Base-by-base conservation (phyloP, 495 filamentous ascomycete genomes). In the Pyronema omphalodes region DNA sequence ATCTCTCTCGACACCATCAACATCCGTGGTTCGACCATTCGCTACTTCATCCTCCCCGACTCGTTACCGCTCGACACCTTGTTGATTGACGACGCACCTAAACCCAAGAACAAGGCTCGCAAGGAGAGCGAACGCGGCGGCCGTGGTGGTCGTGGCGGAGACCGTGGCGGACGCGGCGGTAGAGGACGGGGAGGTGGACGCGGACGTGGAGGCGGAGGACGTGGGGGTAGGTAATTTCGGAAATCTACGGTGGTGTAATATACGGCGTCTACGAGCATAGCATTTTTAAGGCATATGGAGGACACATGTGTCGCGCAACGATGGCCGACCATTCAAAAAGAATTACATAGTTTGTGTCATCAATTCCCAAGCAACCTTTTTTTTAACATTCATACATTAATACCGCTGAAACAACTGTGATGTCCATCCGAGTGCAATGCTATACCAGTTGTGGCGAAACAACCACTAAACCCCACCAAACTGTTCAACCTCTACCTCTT, bases 71-170 rank as follows among this genome's bases (percentile, higher is more conserved):
- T 98, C 44, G 91, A 98, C 66, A 93, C 88, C 11, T 76, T 98
- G 35, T 73, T 98, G 11, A 86, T 98, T 54, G 91, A 98, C 63
- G 91, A 98, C 68, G 80, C 86, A 51, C 86, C 88, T 35, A 98
- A 98, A 72, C 89, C 91, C 48, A 96, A 96, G 80, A 96, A 98
- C 70, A 96, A 96, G 79, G 89, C 91, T 33, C 74, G 91, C 63
- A 98, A 98, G 74, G 93, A 98, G 70, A 71, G 58, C 7, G 74
- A 79, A 33, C 83, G 84, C 59, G 71, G 78, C 51, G 81, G 82
- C 18, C 71, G 72, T 18, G 72, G 80, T 12, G 75, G 79, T 57
- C 77, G 79, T 45, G 70, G 76, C 34, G 71, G 83, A 53, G 83
- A 77, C 61, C 71, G 74, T 56, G 65, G 73, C 47, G 70, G 74